Conservation (phyloP, 306 rosid genomes). For the Vigna unguiculata region DNA sequence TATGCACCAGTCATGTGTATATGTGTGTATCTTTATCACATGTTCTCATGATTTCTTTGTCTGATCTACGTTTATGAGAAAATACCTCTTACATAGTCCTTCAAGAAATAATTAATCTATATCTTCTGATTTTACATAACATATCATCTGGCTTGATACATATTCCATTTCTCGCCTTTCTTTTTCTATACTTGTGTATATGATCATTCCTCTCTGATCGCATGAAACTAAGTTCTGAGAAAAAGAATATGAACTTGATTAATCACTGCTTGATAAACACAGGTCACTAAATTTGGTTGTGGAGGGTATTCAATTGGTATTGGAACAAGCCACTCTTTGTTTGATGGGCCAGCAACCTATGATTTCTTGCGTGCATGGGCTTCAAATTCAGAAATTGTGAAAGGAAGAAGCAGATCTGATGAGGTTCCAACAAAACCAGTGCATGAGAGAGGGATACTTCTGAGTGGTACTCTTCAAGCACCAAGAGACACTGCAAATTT, state of each 20-base stretch:
- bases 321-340: slow-evolving; percentile 78
- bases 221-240: not conserved
- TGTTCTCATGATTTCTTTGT: not conserved
- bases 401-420: slow-evolving; percentile 22
- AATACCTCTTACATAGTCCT: not conserved
- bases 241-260: not conserved
- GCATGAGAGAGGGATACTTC: slow-evolving; percentile 66
- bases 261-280: slow-evolving; percentile 9
- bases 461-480: slow-evolving; percentile 19
- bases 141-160: not conserved
- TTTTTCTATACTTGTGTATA: not conserved
- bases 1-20: too few relatives aligned
- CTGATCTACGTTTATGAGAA: too few relatives aligned
- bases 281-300: slow-evolving; percentile 85
- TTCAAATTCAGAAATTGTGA: slow-evolving; percentile 55
- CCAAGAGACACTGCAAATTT: slow-evolving; percentile 29
- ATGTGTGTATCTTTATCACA: too few relatives aligned
- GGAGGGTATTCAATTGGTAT: slow-evolving; percentile 81
- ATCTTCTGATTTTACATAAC: not conserved
- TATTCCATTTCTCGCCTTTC: not conserved
- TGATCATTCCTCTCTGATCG: not conserved
- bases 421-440: slow-evolving; percentile 58
- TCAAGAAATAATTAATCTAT: not conserved
- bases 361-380: slow-evolving; percentile 80
- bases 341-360: slow-evolving; percentile 78